Evolutionary conservation across 306 rosid genomes (phyloP).

Genomic region (Gillenia trifoliata): DNA sequence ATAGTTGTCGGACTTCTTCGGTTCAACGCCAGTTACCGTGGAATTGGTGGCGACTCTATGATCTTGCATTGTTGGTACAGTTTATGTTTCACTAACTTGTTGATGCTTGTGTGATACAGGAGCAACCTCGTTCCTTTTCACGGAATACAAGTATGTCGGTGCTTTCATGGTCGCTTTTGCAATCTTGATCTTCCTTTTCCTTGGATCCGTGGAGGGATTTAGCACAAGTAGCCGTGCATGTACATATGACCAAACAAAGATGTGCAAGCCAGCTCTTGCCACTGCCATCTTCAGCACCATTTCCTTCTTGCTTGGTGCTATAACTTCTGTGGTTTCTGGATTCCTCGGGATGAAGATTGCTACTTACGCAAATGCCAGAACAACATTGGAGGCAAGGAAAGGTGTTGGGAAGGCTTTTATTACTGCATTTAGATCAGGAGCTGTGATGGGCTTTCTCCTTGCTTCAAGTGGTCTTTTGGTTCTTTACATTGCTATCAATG

Average conservation of each 20-base stretch:
- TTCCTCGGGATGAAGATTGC: conserved; percentile 99
- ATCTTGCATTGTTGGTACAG: neutral
- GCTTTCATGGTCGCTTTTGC: conserved; percentile 87
- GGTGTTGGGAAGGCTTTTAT: conserved; percentile 97
- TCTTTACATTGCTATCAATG: conserved; percentile 65
- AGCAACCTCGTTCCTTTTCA: conserved; percentile 89
- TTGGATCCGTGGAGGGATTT: conserved; percentile 94
- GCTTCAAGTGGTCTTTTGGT: conserved; percentile 95
- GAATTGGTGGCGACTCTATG: neutral
- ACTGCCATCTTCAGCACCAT: conserved; percentile 81
- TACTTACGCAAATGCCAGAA: conserved; percentile 93
- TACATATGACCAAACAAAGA: conserved; percentile 53
- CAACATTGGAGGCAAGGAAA: conserved; percentile 87
- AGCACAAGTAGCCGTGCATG: conserved; percentile 67
- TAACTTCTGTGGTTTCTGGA: conserved; percentile 84
- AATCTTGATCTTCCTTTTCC: conserved; percentile 77
- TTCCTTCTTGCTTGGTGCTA: conserved; percentile 76
- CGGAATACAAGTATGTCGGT: conserved; percentile 76
- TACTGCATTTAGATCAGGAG: conserved; percentile 87
- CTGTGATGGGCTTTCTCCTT: conserved; percentile 95
- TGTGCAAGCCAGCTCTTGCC: conserved; percentile 87
- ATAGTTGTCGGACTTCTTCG: neutral
- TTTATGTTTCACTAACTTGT: conserved; percentile 20
- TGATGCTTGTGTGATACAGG: conserved; percentile 47
- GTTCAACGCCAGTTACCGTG: neutral